Percentiles rank a stretch among this genome's conserved stretches.
Evolutionary conservation across 176 grass and related monocot species (phyloP).

Genomic region (Elymus sibiricus): DNA sequence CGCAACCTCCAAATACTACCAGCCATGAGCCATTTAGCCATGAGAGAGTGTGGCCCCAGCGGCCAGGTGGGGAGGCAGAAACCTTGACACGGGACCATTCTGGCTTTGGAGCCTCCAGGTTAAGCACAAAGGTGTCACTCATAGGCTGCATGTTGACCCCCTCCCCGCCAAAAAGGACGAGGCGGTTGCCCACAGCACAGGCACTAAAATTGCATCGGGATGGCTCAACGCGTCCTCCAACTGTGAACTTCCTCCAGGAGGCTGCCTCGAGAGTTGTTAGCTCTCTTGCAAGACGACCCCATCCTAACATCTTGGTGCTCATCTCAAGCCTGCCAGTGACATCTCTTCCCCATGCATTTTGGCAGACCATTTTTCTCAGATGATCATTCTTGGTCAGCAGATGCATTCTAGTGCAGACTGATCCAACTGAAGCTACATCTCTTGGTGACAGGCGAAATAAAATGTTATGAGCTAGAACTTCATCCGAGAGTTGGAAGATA

Average conservation of each 20-base stretch:
- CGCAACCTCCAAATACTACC: slow-evolving; percentile 91
- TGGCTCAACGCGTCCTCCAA: slow-evolving; percentile 86
- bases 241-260: slow-evolving; percentile 91
- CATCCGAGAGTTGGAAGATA: slow-evolving; percentile 87
- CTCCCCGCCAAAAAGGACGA: slow-evolving; percentile 94
- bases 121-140: slow-evolving; percentile 96
- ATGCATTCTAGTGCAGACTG: slow-evolving; percentile 79
- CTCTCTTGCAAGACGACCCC: slow-evolving; percentile 94
- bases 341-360: slow-evolving; percentile 95
- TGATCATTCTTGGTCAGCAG: slow-evolving; percentile 82
- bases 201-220: slow-evolving; percentile 97
- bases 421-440: slow-evolving; percentile 92
- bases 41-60: slow-evolving; percentile 94
- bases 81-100: slow-evolving; percentile 89
- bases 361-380: slow-evolving; percentile 89
- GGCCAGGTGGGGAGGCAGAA: slow-evolving; percentile 73
- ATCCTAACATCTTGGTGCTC: slow-evolving; percentile 75
- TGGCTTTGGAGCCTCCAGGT: slow-evolving; percentile 72
- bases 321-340: slow-evolving; percentile 76
- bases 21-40: slow-evolving; percentile 93
- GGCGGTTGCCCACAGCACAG: slow-evolving; percentile 80
- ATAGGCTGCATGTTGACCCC: slow-evolving; percentile 96
- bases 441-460: slow-evolving; percentile 70
- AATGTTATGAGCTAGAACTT: slow-evolving; percentile 95
- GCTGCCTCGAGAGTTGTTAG: slow-evolving; percentile 95